phyloP scores from a whole-genome alignment of 768 basidiomycete genomes.

The Tulasnella sp. region DNA sequence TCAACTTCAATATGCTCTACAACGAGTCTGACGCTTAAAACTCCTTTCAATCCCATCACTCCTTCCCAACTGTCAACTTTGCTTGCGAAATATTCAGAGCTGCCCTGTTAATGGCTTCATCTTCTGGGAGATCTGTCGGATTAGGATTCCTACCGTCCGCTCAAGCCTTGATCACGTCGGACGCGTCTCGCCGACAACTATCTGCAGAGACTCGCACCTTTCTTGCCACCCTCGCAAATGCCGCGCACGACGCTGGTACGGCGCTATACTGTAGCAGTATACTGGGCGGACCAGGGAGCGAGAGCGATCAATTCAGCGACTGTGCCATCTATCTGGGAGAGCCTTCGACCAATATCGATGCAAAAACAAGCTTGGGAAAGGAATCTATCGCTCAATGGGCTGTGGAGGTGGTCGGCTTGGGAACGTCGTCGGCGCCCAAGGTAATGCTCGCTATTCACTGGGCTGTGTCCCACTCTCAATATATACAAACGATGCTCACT shows the following conservation, averaged over 20 bases:
- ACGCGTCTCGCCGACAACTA: neutral
- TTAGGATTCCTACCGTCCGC: slow-evolving; percentile 2
- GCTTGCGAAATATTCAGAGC: too few relatives aligned
- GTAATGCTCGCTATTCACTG: too few relatives aligned
- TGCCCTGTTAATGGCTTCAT: too few relatives aligned
- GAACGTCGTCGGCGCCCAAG: neutral
- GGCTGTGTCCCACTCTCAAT: too few relatives aligned
- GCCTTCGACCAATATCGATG: neutral
- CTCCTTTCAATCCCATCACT: neutral
- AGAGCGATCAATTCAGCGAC: slow-evolving; percentile 12
- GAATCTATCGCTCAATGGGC: neutral
- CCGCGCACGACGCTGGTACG: slow-evolving; percentile 10
- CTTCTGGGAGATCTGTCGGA: neutral
- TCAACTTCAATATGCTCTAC: too few relatives aligned
- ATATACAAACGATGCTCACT: too few relatives aligned
- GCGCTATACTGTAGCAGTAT: slow-evolving; percentile 8
- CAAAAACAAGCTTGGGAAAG: neutral
- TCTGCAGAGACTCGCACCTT: neutral
- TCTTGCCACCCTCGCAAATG: neutral
- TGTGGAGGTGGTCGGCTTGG: slow-evolving; percentile 2
- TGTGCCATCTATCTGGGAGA: slow-evolving; percentile 8
- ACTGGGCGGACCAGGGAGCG: slow-evolving; percentile 10
- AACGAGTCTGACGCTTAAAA: neutral
- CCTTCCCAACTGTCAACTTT: too few relatives aligned
- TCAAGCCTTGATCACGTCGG: slow-evolving; percentile 3